A percentile compares a stretch with the other conserved stretches of the same genome.
These are phyloP conservation scores for Pythium dissotocum DNA, from an alignment of 352 stramenopile genomes.

Conservation along the genomic window DNA sequence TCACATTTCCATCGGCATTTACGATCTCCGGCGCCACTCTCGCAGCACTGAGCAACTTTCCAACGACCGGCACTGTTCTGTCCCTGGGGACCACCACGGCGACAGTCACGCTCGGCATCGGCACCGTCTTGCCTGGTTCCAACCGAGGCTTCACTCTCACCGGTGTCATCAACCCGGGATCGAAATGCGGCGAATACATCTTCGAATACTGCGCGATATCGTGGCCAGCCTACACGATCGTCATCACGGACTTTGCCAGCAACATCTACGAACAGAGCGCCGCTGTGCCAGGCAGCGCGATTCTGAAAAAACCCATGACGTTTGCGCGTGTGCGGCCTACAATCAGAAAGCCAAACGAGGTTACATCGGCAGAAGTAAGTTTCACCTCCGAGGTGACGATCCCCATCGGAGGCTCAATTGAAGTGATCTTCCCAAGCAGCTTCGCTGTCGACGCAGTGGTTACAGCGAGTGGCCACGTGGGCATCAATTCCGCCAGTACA, in stretches of 20 bases:
- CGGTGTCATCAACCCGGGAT: conserved; percentile 56
- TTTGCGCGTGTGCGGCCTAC: conserved; percentile 54
- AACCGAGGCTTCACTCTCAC: conserved; percentile 44
- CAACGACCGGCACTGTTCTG: conserved; percentile 33
- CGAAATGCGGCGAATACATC: conserved; percentile 56
- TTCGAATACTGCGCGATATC: conserved; percentile 48
- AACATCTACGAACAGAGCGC: conserved; percentile 47
- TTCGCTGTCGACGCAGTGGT: conserved; percentile 36
- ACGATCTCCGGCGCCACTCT: conserved; percentile 33
- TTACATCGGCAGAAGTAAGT: conserved; percentile 40
- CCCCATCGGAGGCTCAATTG: conserved; percentile 41
- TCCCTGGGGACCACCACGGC: conserved; percentile 17
- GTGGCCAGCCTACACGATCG: conserved; percentile 48
- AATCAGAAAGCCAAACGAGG: conserved; percentile 36
- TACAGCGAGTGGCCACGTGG: conserved; percentile 32
- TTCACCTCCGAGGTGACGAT: conserved; percentile 44
- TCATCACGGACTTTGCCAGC: conserved; percentile 35
- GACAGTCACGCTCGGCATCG: conserved; percentile 37
- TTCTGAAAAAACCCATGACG: conserved; percentile 62
- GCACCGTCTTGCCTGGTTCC: conserved; percentile 34
- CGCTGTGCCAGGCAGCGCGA: conserved; percentile 47
- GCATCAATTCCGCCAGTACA: conserved; percentile 39
- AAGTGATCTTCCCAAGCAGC: conserved; percentile 49
- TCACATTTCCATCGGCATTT: conserved; percentile 53
- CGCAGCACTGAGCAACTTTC: conserved; percentile 33